These are phyloP conservation scores for Candida arabinofermentans DNA, from an alignment of 805 yeast genomes.

Conservation along the genomic window DNA sequence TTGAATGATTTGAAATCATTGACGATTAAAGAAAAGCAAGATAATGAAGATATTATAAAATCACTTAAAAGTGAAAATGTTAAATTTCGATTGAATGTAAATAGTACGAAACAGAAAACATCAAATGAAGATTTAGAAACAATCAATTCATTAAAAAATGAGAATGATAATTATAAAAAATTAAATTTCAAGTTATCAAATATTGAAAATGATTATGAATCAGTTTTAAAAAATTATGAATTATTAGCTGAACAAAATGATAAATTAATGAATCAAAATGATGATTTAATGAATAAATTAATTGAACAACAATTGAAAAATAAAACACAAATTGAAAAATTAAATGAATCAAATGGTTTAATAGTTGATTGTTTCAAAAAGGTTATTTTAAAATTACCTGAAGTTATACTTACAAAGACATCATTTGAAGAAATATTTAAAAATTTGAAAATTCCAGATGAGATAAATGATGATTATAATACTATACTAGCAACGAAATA, in stretches of 20 bases:
- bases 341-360: not conserved
- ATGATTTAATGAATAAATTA: not conserved
- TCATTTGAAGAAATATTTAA: not conserved
- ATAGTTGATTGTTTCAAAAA: not conserved
- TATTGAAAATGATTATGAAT: slow-evolving; percentile 9
- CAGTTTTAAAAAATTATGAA: slow-evolving; percentile 7
- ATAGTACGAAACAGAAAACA: too few species aligned
- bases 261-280: not conserved
- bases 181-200: slow-evolving; percentile 4
- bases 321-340: not conserved
- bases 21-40: slow-evolving; percentile 1
- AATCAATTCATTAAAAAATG: not conserved
- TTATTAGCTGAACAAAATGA: slow-evolving; percentile 5
- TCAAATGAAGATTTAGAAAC: not conserved
- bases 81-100: not conserved
- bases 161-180: slow-evolving; percentile 7
- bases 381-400: not conserved
- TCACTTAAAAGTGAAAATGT: not conserved
- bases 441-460: not conserved
- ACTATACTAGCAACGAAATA: too few species aligned
- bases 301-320: not conserved
- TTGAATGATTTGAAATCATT: not conserved
- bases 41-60: too few species aligned
- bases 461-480: too few species aligned
- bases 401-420: not conserved